Percentiles rank a stretch among this genome's conserved stretches.
Conservation (phyloP, 108 stramenopile species). For the Pseudonitzschia delicatissima region DNA sequence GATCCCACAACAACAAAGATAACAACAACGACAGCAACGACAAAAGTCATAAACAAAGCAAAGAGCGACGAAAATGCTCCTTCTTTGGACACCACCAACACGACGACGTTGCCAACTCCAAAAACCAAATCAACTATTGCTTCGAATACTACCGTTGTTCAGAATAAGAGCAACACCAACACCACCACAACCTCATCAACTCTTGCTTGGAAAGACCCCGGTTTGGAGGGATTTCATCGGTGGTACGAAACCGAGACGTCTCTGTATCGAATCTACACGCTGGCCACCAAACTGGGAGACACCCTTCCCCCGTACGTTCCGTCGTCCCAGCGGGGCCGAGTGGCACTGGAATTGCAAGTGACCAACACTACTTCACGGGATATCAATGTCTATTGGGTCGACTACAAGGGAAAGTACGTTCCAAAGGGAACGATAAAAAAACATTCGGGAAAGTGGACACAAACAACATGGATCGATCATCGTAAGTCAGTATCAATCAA, state of each 20-base stretch:
- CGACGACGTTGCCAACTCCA: neutral
- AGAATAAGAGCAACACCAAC: no score
- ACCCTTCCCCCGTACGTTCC: slow-evolving; percentile 66
- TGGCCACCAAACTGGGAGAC: slow-evolving; percentile 20
- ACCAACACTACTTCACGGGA: slow-evolving; percentile 36
- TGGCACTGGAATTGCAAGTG: slow-evolving; percentile 48
- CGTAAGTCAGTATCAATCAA: no score
- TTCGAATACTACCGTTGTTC: neutral
- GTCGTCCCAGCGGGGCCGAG: slow-evolving; percentile 60
- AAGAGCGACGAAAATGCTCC: neutral
- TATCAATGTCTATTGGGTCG: slow-evolving; percentile 70
- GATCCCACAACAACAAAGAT: neutral
- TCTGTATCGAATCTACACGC: slow-evolving; percentile 65
- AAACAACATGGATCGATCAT: slow-evolving; percentile 55
- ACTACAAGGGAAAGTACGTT: slow-evolving; percentile 58
- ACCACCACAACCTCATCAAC: neutral
- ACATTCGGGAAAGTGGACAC: slow-evolving; percentile 24
- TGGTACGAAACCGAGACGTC: slow-evolving; percentile 65
- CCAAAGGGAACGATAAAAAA: slow-evolving; percentile 45
- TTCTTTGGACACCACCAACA: neutral
- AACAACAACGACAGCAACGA: neutral
- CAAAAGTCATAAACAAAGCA: neutral
- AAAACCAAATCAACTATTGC: neutral
- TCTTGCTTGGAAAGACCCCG: slow-evolving; percentile 41
- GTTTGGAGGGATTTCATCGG: slow-evolving; percentile 47